phyloP scores from a whole-genome alignment of 2,329 filamentous ascomycete genomes.

The Acephala macrosclerotiorum region DNA sequence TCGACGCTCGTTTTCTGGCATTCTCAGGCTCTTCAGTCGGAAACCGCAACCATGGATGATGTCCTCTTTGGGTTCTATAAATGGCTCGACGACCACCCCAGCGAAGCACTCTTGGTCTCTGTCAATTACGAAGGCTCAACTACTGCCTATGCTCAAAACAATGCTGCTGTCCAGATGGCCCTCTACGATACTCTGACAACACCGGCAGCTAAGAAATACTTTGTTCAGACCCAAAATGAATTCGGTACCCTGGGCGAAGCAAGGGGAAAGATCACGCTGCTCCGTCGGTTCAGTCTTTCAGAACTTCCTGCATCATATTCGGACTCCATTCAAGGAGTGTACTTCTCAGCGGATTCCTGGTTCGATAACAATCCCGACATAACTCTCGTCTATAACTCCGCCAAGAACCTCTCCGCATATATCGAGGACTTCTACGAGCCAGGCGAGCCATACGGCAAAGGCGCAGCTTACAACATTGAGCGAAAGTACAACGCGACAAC shows the following conservation, averaged over 20 bases:
- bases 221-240: constrained; percentile 47
- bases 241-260: constrained; percentile 71
- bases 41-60: constrained; percentile 52
- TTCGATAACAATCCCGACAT: constrained; percentile 51
- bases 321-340: constrained; percentile 52
- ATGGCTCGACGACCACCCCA: constrained; percentile 55
- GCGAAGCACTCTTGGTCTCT: constrained; percentile 54
- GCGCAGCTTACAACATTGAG: constrained; percentile 48
- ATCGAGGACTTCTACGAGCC: constrained; percentile 59
- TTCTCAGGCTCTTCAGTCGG: constrained; percentile 51
- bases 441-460: constrained; percentile 41
- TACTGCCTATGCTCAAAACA: constrained; percentile 42
- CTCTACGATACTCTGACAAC: constrained; percentile 50
- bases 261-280: constrained; percentile 83
- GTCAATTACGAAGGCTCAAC: constrained; percentile 55
- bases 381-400: constrained; percentile 50
- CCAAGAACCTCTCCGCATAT: constrained; percentile 49
- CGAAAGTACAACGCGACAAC: constrained; percentile 54
- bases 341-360: constrained; percentile 54
- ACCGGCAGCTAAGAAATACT: constrained; percentile 48
- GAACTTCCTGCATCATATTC: constrained; percentile 46
- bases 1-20: constrained; percentile 58
- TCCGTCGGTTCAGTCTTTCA: constrained; percentile 79
- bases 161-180: constrained; percentile 47
- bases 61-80: constrained; percentile 55